These are phyloP conservation scores for Ophiostoma tasmaniense DNA, from an alignment of 2,329 filamentous ascomycete species.

Conservation along the genomic window DNA sequence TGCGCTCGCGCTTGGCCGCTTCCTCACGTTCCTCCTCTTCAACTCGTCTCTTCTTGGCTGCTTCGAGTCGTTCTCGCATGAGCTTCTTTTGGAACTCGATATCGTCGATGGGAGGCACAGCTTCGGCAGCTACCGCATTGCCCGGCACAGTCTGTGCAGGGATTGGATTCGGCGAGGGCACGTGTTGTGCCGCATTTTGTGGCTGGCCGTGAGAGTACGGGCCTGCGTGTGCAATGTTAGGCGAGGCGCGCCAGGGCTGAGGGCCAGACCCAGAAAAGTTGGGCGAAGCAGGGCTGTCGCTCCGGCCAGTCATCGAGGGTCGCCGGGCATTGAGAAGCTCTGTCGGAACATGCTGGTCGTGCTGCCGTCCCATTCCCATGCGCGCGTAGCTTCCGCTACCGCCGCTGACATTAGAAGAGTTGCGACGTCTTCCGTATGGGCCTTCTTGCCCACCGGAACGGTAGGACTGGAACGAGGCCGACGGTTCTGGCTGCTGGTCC, in stretches of 20 bases:
- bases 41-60: slow-evolving; percentile 57
- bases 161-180: background rate
- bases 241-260: slow-evolving; percentile 37
- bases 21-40: slow-evolving; percentile 66
- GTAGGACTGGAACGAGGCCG: slow-evolving; percentile 74
- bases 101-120: slow-evolving; percentile 39
- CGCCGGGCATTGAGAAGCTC: slow-evolving; percentile 33
- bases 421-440: slow-evolving; percentile 65
- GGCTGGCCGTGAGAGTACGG: background rate
- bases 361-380: slow-evolving; percentile 43
- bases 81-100: slow-evolving; percentile 59
- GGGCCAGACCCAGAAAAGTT: slow-evolving; percentile 33
- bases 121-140: too few species aligned
- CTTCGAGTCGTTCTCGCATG: slow-evolving; percentile 63
- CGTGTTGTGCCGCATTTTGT: background rate
- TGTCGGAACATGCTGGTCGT: slow-evolving; percentile 28
- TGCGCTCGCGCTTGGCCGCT: slow-evolving; percentile 60
- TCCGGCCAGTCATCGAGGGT: slow-evolving; percentile 41
- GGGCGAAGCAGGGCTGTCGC: slow-evolving; percentile 44
- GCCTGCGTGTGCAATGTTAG: slow-evolving; percentile 23
- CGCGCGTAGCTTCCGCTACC: slow-evolving; percentile 62
- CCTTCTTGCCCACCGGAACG: slow-evolving; percentile 57
- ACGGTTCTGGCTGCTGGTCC: slow-evolving; percentile 64
- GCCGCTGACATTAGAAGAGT: slow-evolving; percentile 86
- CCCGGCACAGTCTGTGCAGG: background rate